Evolutionary conservation across 257 asterid species (phyloP), one percentile per base, ranked within the genome.

Genomic region (Capsicum rhomboideum): DNA sequence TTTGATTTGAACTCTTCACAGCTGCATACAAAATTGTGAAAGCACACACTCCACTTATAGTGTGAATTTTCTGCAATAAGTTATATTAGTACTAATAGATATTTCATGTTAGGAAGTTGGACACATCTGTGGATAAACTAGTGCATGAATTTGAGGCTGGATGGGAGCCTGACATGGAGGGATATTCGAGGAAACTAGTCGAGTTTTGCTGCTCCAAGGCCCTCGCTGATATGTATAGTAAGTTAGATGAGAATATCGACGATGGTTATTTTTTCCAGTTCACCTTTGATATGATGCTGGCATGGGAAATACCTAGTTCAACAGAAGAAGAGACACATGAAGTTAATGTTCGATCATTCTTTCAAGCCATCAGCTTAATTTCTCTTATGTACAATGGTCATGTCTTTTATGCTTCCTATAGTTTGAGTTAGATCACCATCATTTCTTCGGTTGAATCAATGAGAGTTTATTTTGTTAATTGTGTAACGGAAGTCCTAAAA

Each of bases 271-370:
- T 91, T 74, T 91, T 92, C 69, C 94, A 96, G n/a, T 91, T 91
- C 90, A 93, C 98, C 2, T 94, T 94, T 9, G 94, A 96, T 85
- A 93, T 94, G 98, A 96, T 96, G 98, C 92, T 93, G 46, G 99
- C 99, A 74, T 96, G 98, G 99, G 95, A 96, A 83, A 85, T 17
- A 78, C 97, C 98, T 6, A 88, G 82, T 87, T 85, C 90, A 3
- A 59, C 78, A 11, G 91, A 90, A 1, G 93, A 93, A 90, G 90
- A 91, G 86, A 88, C 93, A 8, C 83, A 67, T 49, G 31, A 31
- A 16, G 98, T 94, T 55, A 86, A 91, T 50, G 9, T 8, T 37
- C 44, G 89, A 54, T 55, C 49, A 6, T 8, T 29, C 50, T 53
- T 37, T 10, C 34, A 82, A 16, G 18, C 44, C 46, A 28, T 14